phyloP scores from a whole-genome alignment of 306 rosid species.

The Senna tora region DNA sequence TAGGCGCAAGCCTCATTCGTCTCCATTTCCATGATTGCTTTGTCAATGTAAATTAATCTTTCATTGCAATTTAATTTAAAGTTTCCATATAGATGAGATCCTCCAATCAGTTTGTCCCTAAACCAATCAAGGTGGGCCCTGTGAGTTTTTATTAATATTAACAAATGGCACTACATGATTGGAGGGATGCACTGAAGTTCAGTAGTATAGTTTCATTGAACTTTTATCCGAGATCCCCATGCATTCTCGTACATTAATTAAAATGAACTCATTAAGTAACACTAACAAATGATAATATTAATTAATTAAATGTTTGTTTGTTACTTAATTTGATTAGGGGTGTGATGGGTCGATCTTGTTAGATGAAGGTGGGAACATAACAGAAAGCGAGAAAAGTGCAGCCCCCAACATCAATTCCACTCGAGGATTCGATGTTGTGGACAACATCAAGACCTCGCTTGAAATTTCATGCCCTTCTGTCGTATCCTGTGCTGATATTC shows the following conservation, averaged over 20 bases:
- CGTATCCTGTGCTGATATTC: constrained; percentile 81
- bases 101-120: too few species aligned
- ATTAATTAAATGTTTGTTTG: too few species aligned
- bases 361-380: constrained; percentile 55
- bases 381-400: constrained; percentile 73
- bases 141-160: too few species aligned
- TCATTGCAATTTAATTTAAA: constrained; percentile 46
- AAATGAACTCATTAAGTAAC: too few species aligned
- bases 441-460: constrained; percentile 60
- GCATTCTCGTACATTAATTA: too few species aligned
- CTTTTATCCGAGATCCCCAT: too few species aligned
- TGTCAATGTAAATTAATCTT: constrained; percentile 61
- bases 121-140: too few species aligned
- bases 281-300: too few species aligned
- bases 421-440: constrained; percentile 62
- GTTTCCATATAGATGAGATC: too few species aligned
- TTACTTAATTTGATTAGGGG: constrained; percentile 43
- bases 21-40: constrained; percentile 81
- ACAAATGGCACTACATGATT: too few species aligned
- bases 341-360: constrained; percentile 77
- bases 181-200: too few species aligned
- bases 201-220: too few species aligned
- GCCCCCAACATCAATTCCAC: constrained; percentile 51
- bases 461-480: constrained; percentile 66
- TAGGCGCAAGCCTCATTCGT: constrained; percentile 73